A percentile compares a stretch with the other conserved stretches of the same genome.
Conservation (phyloP, 73 alveolate species). For the Paramecium tetraurelia region DNA sequence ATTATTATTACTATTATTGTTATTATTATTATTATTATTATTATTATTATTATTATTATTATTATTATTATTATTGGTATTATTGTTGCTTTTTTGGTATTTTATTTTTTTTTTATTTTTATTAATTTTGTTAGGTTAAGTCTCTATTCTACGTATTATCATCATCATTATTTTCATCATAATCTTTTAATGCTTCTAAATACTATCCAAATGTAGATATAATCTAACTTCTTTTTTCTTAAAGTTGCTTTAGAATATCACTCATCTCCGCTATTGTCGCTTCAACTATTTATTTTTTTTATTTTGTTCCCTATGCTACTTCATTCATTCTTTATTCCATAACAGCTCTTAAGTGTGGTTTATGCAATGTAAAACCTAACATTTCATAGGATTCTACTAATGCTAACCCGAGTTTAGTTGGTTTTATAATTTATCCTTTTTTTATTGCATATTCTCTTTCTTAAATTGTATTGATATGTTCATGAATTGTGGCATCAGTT, state of each 20-base stretch:
- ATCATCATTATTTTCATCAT: slow-evolving; percentile 59
- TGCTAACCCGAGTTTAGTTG: slow-evolving; percentile 94
- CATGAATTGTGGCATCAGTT: slow-evolving; percentile 99
- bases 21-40: no score
- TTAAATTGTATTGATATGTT: slow-evolving; percentile 95
- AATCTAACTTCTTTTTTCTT: slow-evolving; percentile 55
- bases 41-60: not conserved
- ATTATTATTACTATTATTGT: no score
- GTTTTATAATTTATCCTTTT: slow-evolving; percentile 81
- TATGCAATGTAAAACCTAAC: slow-evolving; percentile 85
- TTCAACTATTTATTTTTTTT: slow-evolving; percentile 75
- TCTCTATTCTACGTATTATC: slow-evolving; percentile 16
- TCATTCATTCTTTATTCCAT: slow-evolving; percentile 94
- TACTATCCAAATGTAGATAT: slow-evolving; percentile 62
- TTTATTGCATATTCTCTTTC: slow-evolving; percentile 93
- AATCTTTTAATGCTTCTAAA: slow-evolving; percentile 67
- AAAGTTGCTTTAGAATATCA: slow-evolving; percentile 73
- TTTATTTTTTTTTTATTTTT: not conserved
- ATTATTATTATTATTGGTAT: not conserved
- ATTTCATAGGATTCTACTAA: slow-evolving; percentile 92
- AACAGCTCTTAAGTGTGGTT: slow-evolving; percentile 93
- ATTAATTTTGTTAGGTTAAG: not conserved
- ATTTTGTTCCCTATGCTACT: slow-evolving; percentile 82
- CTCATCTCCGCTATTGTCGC: slow-evolving; percentile 81
- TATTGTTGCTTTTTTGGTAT: not conserved